Evolutionary conservation across 306 rosid genomes (phyloP).

Genomic region (Calophaca sinica): DNA sequence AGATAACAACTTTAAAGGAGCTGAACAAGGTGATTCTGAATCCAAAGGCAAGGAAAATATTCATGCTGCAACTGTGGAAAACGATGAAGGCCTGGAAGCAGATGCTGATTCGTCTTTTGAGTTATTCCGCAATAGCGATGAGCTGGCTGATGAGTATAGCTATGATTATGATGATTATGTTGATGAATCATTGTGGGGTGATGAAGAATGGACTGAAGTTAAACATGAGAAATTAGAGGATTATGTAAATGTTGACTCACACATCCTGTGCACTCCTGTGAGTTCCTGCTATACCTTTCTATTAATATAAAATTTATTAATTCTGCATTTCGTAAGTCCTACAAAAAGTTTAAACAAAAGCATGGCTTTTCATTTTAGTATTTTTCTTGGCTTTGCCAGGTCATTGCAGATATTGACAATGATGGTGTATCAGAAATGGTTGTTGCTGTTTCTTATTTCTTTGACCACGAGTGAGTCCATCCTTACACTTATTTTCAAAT

Average conservation of each 20-base stretch:
- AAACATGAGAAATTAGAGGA: conserved; percentile 84
- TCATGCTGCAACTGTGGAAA: conserved; percentile 78
- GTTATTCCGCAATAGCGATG: conserved; percentile 79
- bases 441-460: conserved; percentile 93
- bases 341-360: conserved; percentile 20
- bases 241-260: conserved; percentile 81
- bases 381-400: conserved; percentile 60
- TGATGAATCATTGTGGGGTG: conserved; percentile 96
- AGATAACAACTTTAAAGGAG: conserved; percentile 63
- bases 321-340: conserved; percentile 20
- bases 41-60: conserved; percentile 59
- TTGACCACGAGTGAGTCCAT: conserved; percentile 89
- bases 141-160: conserved; percentile 84
- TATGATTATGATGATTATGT: conserved; percentile 94
- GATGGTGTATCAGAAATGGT: conserved; percentile 96
- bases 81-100: conserved; percentile 77
- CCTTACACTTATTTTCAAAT: conserved; percentile 15
- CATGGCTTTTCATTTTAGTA: conserved; percentile 12
- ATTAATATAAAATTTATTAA: background rate
- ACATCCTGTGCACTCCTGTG: conserved; percentile 93
- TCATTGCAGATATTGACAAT: conserved; percentile 95
- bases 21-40: conserved; percentile 59
- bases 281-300: conserved; percentile 50
- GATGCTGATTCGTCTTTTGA: conserved; percentile 93
- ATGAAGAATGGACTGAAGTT: conserved; percentile 86